These are phyloP conservation scores for Amphirosellinia nigrospora DNA, from an alignment of 495 filamentous ascomycete species.

Conservation along the genomic window DNA sequence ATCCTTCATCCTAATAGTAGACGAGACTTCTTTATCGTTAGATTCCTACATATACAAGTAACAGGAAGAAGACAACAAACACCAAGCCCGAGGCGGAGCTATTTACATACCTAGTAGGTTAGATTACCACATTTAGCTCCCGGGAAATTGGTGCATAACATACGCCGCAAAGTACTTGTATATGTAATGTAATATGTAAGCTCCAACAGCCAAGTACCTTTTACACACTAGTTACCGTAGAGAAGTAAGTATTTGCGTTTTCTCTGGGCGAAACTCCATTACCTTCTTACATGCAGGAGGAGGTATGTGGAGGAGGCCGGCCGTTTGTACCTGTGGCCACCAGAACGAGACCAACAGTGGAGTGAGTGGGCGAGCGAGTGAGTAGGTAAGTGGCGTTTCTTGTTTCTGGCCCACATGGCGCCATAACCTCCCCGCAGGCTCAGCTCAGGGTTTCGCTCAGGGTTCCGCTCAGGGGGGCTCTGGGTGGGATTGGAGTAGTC, in stretches of 20 bases:
- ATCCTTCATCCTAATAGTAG: slow-evolving; percentile 12
- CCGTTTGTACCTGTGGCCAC: not conserved
- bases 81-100: slow-evolving; percentile 8
- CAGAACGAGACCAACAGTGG: slow-evolving; percentile 8
- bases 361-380: no score
- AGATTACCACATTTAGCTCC: slow-evolving; percentile 15
- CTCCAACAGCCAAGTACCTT: not conserved
- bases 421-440: slow-evolving; percentile 16
- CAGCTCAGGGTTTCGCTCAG: slow-evolving; percentile 4
- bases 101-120: not conserved
- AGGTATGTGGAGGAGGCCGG: no score
- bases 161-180: slow-evolving; percentile 10
- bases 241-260: slow-evolving; percentile 2
- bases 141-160: slow-evolving; percentile 19
- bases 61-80: not conserved
- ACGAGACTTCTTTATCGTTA: not conserved
- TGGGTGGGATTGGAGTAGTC: not conserved
- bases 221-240: no score
- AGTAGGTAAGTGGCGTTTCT: slow-evolving; percentile 20
- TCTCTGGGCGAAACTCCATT: not conserved
- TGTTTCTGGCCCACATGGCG: not conserved
- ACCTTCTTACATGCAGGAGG: not conserved
- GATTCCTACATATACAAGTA: no score
- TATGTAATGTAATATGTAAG: no score
- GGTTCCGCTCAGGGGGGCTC: not conserved